Evolutionary conservation across 805 yeast genomes (phyloP), one percentile per base, ranked within the genome.

Genomic region (Cyberlindnera xishuangbannaensis): DNA sequence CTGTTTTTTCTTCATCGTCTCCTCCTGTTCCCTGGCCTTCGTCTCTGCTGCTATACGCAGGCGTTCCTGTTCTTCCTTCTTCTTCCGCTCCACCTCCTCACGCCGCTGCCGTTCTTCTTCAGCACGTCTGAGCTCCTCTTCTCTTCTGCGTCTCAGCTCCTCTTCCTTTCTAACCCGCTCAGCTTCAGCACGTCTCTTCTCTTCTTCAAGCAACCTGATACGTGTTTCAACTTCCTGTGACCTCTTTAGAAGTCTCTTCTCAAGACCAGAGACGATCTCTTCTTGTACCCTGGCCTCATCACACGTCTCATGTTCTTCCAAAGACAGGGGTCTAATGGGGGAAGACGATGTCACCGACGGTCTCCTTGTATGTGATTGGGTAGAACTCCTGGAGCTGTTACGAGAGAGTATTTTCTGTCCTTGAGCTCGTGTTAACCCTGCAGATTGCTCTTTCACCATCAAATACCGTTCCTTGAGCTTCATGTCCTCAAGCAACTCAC

Each of bases 1-100:
- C 45, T 45, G 51, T 43, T 45, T 50, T 24, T 31, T 41, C 36
- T 44, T 55, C 33, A 18, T 26, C 20, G 15, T 18, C 39, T 43
- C 37, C 17, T 43, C 47, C 27, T 49, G 51, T 20, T 42, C 48
- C 45, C 51, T 16, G 27, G 36, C 35, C 27, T 29, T 42, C 41
- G 18, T 28, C 34, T 34, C 28, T 14, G 7, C 43, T 45, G 27
- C 39, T 32, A 20, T 27, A 5, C 33, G 38, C 24, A 36, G 33
- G 25, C 36, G 13, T 15, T 22, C 34, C 21, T 33, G 34, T 24
- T 33, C 39, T 18, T 28, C 50, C 53, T 32, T 32, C 40, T 35
- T 30, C 28, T 37, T 33, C 11, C 32, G 28, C 45, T 37, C 48
- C 25, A 16, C 35, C 25, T 43, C 37, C 8, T 40, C 35, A 20